phyloP scores from a whole-genome alignment of 345 rosid genomes.

The Luvunga scandens region DNA sequence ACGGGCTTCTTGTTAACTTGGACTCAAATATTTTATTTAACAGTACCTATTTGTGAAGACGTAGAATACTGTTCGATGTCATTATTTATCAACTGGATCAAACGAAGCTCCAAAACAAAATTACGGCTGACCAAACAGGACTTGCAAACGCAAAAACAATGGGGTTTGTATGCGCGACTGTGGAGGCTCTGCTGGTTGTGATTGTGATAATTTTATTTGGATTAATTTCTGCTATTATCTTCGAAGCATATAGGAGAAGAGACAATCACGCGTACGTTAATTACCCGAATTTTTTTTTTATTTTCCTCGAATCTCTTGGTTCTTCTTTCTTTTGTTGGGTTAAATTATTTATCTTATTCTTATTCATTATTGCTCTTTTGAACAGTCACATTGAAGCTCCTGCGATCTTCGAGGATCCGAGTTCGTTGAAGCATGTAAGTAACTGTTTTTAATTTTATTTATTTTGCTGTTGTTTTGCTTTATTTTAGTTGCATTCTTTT shows the following conservation, averaged over 20 bases:
- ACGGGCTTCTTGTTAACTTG: constrained; percentile 13
- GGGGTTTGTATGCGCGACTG: constrained; percentile 41
- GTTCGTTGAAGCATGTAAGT: constrained; percentile 62
- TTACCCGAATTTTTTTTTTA: not conserved
- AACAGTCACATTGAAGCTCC: constrained; percentile 58
- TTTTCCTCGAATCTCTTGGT: not conserved
- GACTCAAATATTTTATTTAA: accelerated
- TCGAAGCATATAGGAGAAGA: constrained; percentile 68
- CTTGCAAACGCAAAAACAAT: constrained; percentile 17
- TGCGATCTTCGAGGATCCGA: constrained; percentile 77
- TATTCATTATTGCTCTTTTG: constrained; percentile 4
- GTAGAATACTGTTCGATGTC: too few species aligned
- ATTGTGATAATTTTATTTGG: constrained; percentile 26
- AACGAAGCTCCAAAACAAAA: not conserved
- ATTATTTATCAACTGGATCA: too few species aligned
- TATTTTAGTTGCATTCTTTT: not conserved
- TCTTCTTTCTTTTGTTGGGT: not conserved
- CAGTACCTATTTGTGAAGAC: accelerated
- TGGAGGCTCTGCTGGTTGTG: constrained; percentile 36
- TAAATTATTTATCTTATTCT: not conserved
- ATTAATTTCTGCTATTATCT: constrained; percentile 36
- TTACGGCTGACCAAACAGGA: not conserved
- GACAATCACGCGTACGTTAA: constrained; percentile 50
- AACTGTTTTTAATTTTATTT: not conserved
- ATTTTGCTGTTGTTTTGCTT: not conserved